phyloP scores from a whole-genome alignment of 805 yeast species.

The Candida ovalis region DNA sequence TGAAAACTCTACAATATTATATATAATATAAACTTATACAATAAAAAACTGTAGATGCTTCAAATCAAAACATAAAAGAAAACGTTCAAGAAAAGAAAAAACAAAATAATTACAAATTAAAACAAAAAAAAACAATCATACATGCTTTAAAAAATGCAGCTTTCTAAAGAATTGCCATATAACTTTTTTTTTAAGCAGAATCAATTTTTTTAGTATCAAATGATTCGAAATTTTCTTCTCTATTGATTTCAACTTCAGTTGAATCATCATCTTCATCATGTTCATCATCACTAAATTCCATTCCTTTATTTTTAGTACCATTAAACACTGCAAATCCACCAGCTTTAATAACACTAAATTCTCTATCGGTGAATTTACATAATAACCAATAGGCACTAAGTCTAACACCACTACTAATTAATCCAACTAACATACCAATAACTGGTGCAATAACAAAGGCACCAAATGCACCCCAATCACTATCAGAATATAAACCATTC shows the following conservation, averaged over 20 bases:
- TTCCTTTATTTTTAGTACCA: conserved; percentile 8
- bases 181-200: background rate
- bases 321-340: background rate
- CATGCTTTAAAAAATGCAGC: background rate
- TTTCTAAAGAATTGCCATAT: too few species aligned
- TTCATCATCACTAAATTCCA: conserved; percentile 4
- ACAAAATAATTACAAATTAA: too few species aligned
- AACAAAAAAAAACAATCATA: background rate
- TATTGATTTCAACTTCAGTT: conserved; percentile 6
- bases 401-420: conserved; percentile 48
- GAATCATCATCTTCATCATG: conserved; percentile 8
- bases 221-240: background rate
- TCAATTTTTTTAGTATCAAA: background rate
- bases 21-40: too few species aligned
- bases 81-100: too few species aligned
- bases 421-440: conserved; percentile 65
- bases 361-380: conserved; percentile 33
- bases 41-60: too few species aligned
- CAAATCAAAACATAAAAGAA: too few species aligned
- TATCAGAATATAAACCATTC: conserved; percentile 72
- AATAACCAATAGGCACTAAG: conserved; percentile 31
- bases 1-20: too few species aligned
- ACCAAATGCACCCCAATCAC: conserved; percentile 93
- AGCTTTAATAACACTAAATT: conserved; percentile 39
- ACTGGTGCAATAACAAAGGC: conserved; percentile 90